Evolutionary conservation across 306 rosid genomes (phyloP).

Genomic region (Vigna trinervia): DNA sequence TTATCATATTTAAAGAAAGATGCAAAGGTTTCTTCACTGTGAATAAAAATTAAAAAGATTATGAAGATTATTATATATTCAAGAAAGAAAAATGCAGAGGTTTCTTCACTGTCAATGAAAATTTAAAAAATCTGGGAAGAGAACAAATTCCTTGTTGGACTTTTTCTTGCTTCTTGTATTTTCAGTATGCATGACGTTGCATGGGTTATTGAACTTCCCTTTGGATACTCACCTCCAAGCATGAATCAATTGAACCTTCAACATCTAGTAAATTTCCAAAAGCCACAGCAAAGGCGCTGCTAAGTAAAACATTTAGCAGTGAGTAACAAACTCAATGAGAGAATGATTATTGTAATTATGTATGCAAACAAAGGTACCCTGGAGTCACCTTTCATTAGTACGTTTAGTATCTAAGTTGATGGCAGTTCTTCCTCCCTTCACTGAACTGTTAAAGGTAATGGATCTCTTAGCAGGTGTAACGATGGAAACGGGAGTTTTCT

Average conservation of each 20-base stretch:
- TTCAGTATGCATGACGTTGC: constrained; percentile 32
- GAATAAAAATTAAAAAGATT: neutral
- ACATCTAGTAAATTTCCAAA: constrained; percentile 58
- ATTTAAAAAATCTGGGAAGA: neutral
- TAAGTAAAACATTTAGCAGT: constrained; percentile 29
- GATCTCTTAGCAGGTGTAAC: constrained; percentile 61
- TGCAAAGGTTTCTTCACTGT: neutral
- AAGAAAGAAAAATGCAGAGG: constrained; percentile 35
- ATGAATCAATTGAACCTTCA: constrained; percentile 52
- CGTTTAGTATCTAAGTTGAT: constrained; percentile 46
- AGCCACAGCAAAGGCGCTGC: constrained; percentile 63
- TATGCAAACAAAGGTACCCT: constrained; percentile 28
- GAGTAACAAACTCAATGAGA: constrained; percentile 29
- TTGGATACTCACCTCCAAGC: constrained; percentile 54
- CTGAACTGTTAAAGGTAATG: constrained; percentile 55
- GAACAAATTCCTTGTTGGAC: constrained; percentile 13
- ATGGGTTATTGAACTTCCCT: constrained; percentile 34
- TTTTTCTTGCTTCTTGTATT: constrained; percentile 21
- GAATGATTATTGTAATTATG: constrained; percentile 21
- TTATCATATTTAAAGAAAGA: constrained; percentile 34
- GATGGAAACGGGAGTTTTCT: constrained; percentile 64
- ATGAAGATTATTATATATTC: constrained; percentile 6
- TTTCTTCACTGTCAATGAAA: constrained; percentile 17
- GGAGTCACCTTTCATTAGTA: constrained; percentile 64
- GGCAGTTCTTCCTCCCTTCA: constrained; percentile 55